A percentile compares a stretch with the other conserved stretches of the same genome.
phyloP scores from a whole-genome alignment of 495 filamentous ascomycete genomes.

The Podospora fimiseda region DNA sequence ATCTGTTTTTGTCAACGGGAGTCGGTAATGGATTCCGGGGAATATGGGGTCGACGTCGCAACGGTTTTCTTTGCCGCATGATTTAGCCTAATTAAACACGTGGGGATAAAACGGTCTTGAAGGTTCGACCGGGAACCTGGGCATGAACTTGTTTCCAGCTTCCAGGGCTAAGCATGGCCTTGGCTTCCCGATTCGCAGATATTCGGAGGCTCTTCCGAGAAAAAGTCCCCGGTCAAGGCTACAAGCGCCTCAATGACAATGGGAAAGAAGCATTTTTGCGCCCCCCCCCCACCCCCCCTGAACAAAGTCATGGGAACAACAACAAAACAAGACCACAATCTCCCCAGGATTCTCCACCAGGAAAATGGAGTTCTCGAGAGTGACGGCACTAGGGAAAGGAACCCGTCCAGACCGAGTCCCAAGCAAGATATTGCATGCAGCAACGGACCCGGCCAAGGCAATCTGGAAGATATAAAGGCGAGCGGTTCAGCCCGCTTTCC shows the following conservation, averaged over 20 bases:
- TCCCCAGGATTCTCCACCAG: background rate
- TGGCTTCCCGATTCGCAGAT: constrained; percentile 16
- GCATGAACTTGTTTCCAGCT: background rate
- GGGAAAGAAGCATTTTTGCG: too few species aligned
- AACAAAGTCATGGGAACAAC: too few species aligned
- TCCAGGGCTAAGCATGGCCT: constrained; percentile 12
- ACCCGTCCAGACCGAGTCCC: background rate
- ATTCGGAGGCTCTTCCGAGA: constrained; percentile 19
- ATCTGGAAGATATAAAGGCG: background rate
- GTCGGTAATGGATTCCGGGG: constrained; percentile 8
- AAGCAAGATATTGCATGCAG: constrained; percentile 1
- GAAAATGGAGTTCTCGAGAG: too few species aligned
- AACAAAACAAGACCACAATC: too few species aligned
- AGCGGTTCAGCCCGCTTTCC: background rate
- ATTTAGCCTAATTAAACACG: constrained; percentile 20
- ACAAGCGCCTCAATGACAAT: too few species aligned
- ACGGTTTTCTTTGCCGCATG: background rate
- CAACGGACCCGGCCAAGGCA: background rate
- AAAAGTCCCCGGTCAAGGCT: constrained; percentile 16
- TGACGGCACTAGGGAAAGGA: constrained; percentile 1
- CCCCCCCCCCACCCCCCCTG: too few species aligned
- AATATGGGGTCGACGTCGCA: constrained; percentile 7
- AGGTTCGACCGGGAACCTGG: background rate
- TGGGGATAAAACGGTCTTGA: background rate
- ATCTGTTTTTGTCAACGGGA: constrained; percentile 13